phyloP scores from a whole-genome alignment of 805 yeast genomes.

The Starmerella bombicola region DNA sequence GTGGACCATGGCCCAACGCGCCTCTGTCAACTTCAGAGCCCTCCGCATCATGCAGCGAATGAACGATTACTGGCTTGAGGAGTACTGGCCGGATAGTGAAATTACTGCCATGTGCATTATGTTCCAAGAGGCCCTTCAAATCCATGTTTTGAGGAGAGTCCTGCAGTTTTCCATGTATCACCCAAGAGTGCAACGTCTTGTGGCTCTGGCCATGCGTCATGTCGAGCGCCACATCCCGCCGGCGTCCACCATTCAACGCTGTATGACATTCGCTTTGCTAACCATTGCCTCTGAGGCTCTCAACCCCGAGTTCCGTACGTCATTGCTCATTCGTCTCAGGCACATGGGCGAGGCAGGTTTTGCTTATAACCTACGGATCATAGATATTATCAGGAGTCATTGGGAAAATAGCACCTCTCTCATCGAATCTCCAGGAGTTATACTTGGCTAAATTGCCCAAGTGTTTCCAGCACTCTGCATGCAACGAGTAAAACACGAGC shows the following conservation, averaged over 20 bases:
- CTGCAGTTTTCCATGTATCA: slow-evolving; percentile 37
- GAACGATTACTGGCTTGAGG: slow-evolving; percentile 21
- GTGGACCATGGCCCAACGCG: slow-evolving; percentile 17
- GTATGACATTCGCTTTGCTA: slow-evolving; percentile 44
- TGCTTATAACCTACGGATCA: slow-evolving; percentile 35
- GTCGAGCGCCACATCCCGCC: slow-evolving; percentile 34
- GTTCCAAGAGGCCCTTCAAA: slow-evolving; percentile 43
- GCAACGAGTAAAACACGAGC: too few relatives aligned
- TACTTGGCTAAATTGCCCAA: background rate
- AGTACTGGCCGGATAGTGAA: slow-evolving; percentile 19
- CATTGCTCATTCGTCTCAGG: slow-evolving; percentile 33
- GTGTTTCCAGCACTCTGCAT: too few relatives aligned
- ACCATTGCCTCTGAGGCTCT: slow-evolving; percentile 48
- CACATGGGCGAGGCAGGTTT: slow-evolving; percentile 35
- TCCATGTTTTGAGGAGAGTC: slow-evolving; percentile 47
- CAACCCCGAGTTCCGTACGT: slow-evolving; percentile 30
- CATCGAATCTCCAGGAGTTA: slow-evolving; percentile 20
- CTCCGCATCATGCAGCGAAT: slow-evolving; percentile 16
- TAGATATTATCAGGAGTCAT: slow-evolving; percentile 38
- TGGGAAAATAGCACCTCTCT: slow-evolving; percentile 42
- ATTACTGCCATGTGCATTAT: slow-evolving; percentile 29
- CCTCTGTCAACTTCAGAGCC: slow-evolving; percentile 9
- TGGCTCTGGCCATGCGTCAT: slow-evolving; percentile 32
- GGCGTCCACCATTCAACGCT: slow-evolving; percentile 41
- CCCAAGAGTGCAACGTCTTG: slow-evolving; percentile 37